A percentile compares a stretch with the other conserved stretches of the same genome.
These are phyloP conservation scores for Leccinum truebloodii DNA, from an alignment of 768 basidiomycete genomes.

Conservation along the genomic window DNA sequence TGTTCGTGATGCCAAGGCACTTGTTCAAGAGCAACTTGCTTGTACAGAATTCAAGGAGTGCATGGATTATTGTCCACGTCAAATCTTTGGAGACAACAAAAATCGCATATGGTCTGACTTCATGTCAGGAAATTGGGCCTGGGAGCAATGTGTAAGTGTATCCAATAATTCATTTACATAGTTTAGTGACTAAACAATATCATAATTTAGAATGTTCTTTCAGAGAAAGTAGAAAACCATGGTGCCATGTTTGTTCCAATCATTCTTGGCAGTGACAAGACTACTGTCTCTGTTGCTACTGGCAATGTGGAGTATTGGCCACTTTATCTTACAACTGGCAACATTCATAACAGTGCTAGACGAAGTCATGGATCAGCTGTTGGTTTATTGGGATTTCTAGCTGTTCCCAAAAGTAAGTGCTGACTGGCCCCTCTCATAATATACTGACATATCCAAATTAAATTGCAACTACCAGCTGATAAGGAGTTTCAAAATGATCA, in stretches of 20 bases:
- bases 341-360: background rate
- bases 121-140: background rate
- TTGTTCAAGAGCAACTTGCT: background rate
- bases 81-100: background rate
- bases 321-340: background rate
- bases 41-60: background rate
- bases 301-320: background rate
- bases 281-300: background rate
- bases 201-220: background rate
- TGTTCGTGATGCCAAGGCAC: background rate
- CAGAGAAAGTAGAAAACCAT: background rate
- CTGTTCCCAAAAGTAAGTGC: background rate
- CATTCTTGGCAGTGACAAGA: background rate
- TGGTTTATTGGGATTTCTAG: background rate
- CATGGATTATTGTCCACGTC: background rate
- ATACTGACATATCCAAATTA: no score
- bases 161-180: background rate
- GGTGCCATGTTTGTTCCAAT: background rate
- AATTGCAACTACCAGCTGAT: background rate
- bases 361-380: background rate
- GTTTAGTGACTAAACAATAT: no score
- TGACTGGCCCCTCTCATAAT: no score
- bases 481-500: no score
- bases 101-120: background rate
- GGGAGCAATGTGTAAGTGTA: background rate